phyloP scores from a whole-genome alignment of 2,329 filamentous ascomycete species.

The Aspergillus ochraceoroseus region DNA sequence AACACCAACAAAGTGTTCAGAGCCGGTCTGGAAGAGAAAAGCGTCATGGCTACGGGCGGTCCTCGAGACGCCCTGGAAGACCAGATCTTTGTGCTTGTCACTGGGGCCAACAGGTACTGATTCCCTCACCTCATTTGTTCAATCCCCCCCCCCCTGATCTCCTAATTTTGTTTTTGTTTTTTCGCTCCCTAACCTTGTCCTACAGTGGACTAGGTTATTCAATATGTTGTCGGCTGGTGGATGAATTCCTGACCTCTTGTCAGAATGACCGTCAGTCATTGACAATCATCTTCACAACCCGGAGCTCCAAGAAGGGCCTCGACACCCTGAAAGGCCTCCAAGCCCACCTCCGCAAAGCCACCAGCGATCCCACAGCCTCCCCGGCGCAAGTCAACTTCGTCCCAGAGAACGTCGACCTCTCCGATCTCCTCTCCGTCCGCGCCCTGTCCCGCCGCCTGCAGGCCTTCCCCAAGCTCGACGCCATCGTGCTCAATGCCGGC shows the following conservation, averaged over 20 bases:
- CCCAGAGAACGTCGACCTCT: conserved; percentile 56
- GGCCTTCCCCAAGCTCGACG: conserved; percentile 66
- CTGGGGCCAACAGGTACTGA: conserved; percentile 77
- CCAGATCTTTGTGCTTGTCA: conserved; percentile 60
- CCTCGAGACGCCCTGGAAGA: conserved; percentile 16
- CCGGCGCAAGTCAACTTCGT: conserved; percentile 48
- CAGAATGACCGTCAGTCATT: conserved; percentile 61
- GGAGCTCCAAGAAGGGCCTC: conserved; percentile 66
- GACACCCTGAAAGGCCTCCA: conserved; percentile 65
- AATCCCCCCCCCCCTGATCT: conserved; percentile 11
- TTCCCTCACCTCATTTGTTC: conserved; percentile 2
- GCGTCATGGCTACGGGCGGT: conserved; percentile 17
- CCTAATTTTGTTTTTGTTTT: conserved; percentile 9
- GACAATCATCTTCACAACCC: conserved; percentile 77
- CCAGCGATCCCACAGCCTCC: conserved; percentile 39
- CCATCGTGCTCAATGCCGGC: conserved; percentile 79
- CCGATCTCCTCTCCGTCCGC: conserved; percentile 53
- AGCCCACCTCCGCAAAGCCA: conserved; percentile 52
- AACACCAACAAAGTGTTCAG: no score
- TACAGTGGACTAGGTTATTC: conserved; percentile 84
- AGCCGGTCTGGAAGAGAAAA: no score
- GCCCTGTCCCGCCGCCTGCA: conserved; percentile 49
- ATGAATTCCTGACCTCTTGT: conserved; percentile 74
- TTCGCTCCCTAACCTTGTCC: conserved; percentile 4
- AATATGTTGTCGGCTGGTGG: conserved; percentile 77